Conservation (phyloP, 2,329 filamentous ascomycete genomes). For the Calonectria pteridis region DNA sequence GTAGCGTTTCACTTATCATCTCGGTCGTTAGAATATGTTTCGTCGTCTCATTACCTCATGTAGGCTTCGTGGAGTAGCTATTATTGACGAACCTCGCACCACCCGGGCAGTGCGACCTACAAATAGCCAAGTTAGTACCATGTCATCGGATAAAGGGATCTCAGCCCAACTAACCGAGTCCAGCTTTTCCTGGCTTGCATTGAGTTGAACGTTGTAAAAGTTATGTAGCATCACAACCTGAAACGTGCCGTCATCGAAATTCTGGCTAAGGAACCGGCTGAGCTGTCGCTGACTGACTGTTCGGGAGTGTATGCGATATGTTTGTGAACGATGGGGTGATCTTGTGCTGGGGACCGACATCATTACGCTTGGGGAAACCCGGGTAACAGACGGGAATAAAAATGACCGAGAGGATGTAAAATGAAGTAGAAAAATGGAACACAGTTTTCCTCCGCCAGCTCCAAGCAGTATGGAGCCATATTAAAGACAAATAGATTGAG, state of each 20-base stretch:
- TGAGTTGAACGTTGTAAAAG: not conserved
- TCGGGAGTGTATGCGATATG: not conserved
- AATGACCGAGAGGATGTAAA: not conserved
- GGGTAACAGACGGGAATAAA: too few relatives aligned
- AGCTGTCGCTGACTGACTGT: not conserved
- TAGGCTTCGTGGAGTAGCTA: not conserved
- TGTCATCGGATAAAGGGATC: not conserved
- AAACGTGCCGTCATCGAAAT: not conserved
- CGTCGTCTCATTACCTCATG: not conserved
- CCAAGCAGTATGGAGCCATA: not conserved
- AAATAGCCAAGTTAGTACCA: not conserved
- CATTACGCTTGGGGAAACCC: not conserved
- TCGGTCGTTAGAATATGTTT: not conserved
- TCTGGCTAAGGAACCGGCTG: not conserved
- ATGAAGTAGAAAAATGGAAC: not conserved
- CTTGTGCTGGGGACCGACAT: not conserved
- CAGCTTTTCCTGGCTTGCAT: not conserved
- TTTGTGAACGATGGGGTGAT: not conserved
- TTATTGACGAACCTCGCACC: not conserved
- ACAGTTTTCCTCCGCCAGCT: accelerated
- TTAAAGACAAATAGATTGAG: not conserved
- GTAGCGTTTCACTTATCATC: not conserved
- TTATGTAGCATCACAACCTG: not conserved
- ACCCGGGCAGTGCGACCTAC: not conserved
- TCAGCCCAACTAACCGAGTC: not conserved